Evolutionary conservation across 768 basidiomycete genomes (phyloP), one percentile per base, ranked within the genome.

Genomic region (Fomitopsis pulvina): DNA sequence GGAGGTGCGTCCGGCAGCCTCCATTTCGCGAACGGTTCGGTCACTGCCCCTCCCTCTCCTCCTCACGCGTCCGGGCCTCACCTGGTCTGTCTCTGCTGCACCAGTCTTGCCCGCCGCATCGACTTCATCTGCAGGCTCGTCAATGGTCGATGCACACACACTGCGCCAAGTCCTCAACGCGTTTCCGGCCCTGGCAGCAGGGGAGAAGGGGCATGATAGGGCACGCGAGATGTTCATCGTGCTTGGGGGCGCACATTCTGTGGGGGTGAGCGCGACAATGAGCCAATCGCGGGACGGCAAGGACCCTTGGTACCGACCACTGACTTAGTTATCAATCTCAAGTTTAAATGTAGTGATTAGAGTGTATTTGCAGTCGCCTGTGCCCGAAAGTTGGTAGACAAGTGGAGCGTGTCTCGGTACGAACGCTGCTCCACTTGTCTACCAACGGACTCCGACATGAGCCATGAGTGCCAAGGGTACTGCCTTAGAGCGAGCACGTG

Each of bases 211-310:
- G 10, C 78, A 90, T 54, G 71, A 80, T 24, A 85, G 83, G 56
- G 92, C 92, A 24, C 78, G 84, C 41, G 85, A 91, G 62, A 74
- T 79, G 20, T 66, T 94, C n/a, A 81, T 86, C 41, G 71, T 81
- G 47, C 76, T 92, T 18, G 85, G 49, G 83, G 81, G 28, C 74
- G 81, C 44, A 83, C 86, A 10, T 83, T 85, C 68, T 76, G 81
- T 21, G 41, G 70, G 50, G 29, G 27, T 42, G 45, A 45, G 69
- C 2, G 62, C 70, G 10, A 63, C 65, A 18, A 60, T 72, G 58
- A 68, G 76, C 37, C 73, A 73, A 47, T 74, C 73, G 52, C 69
- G 65, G 44, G 72, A 69, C 51, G 73, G 74, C 30, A 91, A 89
- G 64, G 77, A 79, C 22, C 71, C 72, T n/a, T n/a, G n/a, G n/a